These are phyloP conservation scores for Cordyceps cicadae DNA, from an alignment of 2,329 filamentous ascomycete species.

Conservation along the genomic window DNA sequence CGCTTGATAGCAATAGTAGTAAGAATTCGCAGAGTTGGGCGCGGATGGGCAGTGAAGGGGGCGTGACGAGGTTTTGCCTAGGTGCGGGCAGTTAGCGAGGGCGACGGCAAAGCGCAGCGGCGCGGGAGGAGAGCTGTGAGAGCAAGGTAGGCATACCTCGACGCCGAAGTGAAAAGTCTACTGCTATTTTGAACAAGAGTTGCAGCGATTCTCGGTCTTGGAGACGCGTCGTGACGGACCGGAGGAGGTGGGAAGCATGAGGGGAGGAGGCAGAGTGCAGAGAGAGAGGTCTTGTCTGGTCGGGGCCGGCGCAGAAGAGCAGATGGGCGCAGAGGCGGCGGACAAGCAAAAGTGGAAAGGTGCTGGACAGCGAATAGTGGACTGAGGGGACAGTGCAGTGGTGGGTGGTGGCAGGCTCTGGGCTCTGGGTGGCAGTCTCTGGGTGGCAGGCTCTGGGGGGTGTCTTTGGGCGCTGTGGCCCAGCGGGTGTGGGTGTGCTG, in stretches of 20 bases:
- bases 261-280: constrained; percentile 10
- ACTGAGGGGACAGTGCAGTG: too few relatives aligned
- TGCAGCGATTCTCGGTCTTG: not conserved
- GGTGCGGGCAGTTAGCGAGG: constrained; percentile 12
- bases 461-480: not conserved
- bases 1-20: constrained; percentile 2
- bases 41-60: constrained; percentile 36
- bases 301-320: constrained; percentile 4
- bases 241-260: constrained; percentile 6
- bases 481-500: not conserved
- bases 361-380: not conserved
- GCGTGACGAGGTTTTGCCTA: constrained; percentile 27
- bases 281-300: constrained; percentile 6
- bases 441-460: not conserved
- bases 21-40: constrained; percentile 27
- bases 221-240: constrained; percentile 5
- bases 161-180: not conserved
- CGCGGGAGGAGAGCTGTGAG: constrained; percentile 6
- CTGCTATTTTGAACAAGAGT: not conserved
- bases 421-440: too few relatives aligned
- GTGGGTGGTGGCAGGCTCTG: not conserved
- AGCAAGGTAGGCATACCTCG: constrained; percentile 2
- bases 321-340: not conserved
- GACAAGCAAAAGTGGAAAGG: not conserved
- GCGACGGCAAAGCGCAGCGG: constrained; percentile 10